These are phyloP conservation scores for Funneliformis mosseae DNA, from an alignment of 192 early-diverging fungal species.

Conservation along the genomic window DNA sequence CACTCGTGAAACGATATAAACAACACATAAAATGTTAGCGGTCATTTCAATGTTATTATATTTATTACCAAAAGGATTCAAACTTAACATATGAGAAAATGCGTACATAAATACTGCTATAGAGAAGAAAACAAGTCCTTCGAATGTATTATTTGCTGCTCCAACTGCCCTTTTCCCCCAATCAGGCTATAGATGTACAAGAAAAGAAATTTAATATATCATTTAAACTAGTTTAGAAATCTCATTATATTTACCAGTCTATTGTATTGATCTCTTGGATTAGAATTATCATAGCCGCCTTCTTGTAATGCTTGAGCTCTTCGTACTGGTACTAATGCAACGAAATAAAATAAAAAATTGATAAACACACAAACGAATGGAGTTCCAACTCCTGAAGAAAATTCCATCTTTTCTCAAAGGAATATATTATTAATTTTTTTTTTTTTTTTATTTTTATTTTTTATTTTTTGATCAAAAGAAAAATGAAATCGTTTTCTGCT, in stretches of 20 bases:
- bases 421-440: no score
- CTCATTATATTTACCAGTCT: not conserved
- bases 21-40: not conserved
- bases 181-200: not conserved
- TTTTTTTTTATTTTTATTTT: no score
- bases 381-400: not conserved
- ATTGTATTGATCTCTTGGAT: constrained; percentile 15
- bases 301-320: not conserved
- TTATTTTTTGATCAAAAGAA: no score
- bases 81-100: not conserved
- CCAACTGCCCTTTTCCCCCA: constrained; percentile 11
- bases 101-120: constrained; percentile 13
- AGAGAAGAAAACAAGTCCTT: constrained; percentile 1
- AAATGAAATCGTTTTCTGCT: no score
- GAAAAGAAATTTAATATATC: not conserved
- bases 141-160: constrained; percentile 17
- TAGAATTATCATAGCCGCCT: constrained; percentile 1
- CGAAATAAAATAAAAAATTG: constrained; percentile 2
- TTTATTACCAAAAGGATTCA: no score
- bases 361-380: not conserved
- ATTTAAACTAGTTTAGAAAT: not conserved
- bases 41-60: not conserved
- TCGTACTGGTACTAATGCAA: constrained; percentile 14
- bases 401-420: not conserved
- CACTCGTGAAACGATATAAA: not conserved